phyloP scores from a whole-genome alignment of 2,329 filamentous ascomycete genomes.

The Nigrospora oryzae region DNA sequence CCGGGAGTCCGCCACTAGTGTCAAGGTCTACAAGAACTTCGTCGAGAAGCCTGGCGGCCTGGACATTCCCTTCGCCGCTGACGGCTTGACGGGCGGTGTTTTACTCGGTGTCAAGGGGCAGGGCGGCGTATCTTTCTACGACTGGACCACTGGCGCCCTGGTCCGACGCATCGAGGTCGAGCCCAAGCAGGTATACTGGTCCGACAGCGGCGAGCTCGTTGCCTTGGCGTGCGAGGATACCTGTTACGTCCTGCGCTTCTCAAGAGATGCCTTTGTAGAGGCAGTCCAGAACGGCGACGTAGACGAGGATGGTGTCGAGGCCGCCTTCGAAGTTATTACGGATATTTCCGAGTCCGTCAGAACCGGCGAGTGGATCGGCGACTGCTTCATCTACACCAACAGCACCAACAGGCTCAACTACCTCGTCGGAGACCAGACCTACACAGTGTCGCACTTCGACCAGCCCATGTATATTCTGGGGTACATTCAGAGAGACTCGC shows the following conservation, averaged over 20 bases:
- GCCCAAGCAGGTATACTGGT: slow-evolving; percentile 81
- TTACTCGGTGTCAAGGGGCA: slow-evolving; percentile 91
- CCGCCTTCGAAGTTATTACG: slow-evolving; percentile 92
- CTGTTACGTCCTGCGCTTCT: slow-evolving; percentile 90
- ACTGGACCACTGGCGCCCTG: slow-evolving; percentile 85
- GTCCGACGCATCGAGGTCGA: slow-evolving; percentile 86
- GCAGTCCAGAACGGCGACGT: slow-evolving; percentile 74
- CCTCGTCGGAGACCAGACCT: slow-evolving; percentile 93
- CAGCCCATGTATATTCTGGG: slow-evolving; percentile 90
- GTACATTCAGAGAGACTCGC: slow-evolving; percentile 91
- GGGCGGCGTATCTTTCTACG: slow-evolving; percentile 90
- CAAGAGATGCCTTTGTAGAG: slow-evolving; percentile 77
- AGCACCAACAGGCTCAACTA: slow-evolving; percentile 95
- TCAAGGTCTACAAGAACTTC: slow-evolving; percentile 98
- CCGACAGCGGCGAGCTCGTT: slow-evolving; percentile 89
- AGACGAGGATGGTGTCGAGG: slow-evolving; percentile 87
- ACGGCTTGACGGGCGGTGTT: slow-evolving; percentile 81
- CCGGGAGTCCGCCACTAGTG: slow-evolving; percentile 83
- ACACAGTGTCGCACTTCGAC: slow-evolving; percentile 96
- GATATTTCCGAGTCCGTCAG: slow-evolving; percentile 91
- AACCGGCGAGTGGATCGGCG: slow-evolving; percentile 95
- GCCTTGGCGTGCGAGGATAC: slow-evolving; percentile 89
- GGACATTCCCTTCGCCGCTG: slow-evolving; percentile 91
- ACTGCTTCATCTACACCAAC: slow-evolving; percentile 99
- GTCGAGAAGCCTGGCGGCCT: slow-evolving; percentile 81